Percentiles rank a stretch among this genome's conserved stretches.
phyloP scores from a whole-genome alignment of 768 basidiomycete genomes.

The Cystoderma amianthinum region DNA sequence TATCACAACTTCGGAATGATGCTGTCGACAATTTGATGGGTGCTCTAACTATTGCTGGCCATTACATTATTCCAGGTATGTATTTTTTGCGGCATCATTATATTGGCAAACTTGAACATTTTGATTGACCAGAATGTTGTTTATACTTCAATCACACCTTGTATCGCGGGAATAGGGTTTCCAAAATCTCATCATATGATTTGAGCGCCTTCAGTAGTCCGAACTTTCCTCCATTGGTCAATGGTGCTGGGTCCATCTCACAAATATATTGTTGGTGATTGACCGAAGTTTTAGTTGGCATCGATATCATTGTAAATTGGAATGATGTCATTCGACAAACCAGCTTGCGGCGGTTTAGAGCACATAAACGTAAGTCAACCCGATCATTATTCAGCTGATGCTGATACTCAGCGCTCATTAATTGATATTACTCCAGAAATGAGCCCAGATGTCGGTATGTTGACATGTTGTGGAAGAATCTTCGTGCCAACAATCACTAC shows the following conservation, averaged over 20 bases:
- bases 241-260: conserved; percentile 45
- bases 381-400: neutral
- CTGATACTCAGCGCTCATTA: neutral
- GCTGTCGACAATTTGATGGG: conserved; percentile 91
- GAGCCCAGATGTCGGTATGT: conserved; percentile 74
- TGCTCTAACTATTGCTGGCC: conserved; percentile 82
- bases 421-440: conserved; percentile 41
- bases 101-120: no score
- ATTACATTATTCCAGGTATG: conserved; percentile 85
- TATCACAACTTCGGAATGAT: conserved; percentile 89
- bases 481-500: neutral
- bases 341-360: conserved; percentile 68
- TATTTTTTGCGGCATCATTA: no score
- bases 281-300: conserved; percentile 86
- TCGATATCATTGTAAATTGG: conserved; percentile 89
- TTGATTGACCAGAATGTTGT: conserved; percentile 62
- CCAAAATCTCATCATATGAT: conserved; percentile 77
- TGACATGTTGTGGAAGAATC: conserved; percentile 14
- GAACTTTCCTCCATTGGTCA: conserved; percentile 76
- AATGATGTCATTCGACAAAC: conserved; percentile 81
- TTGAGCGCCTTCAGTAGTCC: conserved; percentile 81
- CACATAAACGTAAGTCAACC: conserved; percentile 71
- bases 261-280: no score
- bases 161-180: conserved; percentile 80
- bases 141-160: conserved; percentile 89